phyloP scores from a whole-genome alignment of 495 filamentous ascomycete genomes.

The Halenospora varia region DNA sequence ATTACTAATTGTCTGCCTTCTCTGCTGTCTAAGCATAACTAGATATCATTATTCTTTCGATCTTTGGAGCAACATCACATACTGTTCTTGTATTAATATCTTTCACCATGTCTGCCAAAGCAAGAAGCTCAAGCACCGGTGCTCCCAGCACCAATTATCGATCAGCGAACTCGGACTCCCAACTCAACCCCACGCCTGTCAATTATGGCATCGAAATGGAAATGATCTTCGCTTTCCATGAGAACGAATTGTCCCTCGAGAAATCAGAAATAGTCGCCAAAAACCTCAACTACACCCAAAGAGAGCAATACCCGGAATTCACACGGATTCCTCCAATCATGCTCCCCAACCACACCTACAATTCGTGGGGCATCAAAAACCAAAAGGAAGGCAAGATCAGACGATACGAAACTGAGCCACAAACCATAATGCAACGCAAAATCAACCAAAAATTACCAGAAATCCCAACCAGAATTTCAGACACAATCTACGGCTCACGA shows the following conservation, averaged over 20 bases:
- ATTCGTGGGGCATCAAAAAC: slow-evolving; percentile 10
- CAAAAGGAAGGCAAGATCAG: not conserved
- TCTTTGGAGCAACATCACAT: too few species aligned
- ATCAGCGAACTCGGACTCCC: too few species aligned
- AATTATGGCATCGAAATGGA: slow-evolving; percentile 14
- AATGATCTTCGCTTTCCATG: slow-evolving; percentile 17
- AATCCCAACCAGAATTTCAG: not conserved
- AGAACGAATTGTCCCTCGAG: not conserved
- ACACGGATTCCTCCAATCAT: not conserved
- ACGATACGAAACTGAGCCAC: not conserved
- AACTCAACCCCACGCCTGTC: too few species aligned
- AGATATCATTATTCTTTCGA: too few species aligned
- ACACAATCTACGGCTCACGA: not conserved
- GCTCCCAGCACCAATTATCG: too few species aligned
- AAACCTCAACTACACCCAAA: not conserved
- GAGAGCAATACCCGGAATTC: not conserved
- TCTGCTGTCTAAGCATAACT: not conserved
- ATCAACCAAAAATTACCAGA: not conserved
- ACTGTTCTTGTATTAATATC: too few species aligned
- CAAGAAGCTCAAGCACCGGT: too few species aligned
- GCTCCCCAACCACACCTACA: slow-evolving; percentile 11
- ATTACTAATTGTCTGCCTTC: not conserved
- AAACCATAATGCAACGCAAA: not conserved
- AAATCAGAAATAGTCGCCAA: not conserved
- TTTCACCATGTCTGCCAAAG: too few species aligned